phyloP scores from a whole-genome alignment of 345 rosid species.

The Hevea brasiliensis region DNA sequence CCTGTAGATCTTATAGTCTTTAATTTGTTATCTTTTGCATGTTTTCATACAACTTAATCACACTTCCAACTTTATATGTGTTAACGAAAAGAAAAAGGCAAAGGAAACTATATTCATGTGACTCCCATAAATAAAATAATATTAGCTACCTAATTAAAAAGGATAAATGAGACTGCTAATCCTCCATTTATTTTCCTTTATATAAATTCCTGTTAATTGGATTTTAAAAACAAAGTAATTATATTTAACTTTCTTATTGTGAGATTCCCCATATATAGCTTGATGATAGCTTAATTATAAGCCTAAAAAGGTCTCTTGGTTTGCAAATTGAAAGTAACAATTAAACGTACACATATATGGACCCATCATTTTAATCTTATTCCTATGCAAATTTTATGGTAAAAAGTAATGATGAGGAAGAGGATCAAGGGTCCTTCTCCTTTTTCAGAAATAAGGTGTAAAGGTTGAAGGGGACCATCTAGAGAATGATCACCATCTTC shows the following conservation, averaged over 20 bases:
- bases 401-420: conserved; percentile 20
- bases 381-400: conserved; percentile 8
- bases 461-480: conserved; percentile 26
- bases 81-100: conserved; percentile 6
- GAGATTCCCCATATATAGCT: conserved; percentile 13
- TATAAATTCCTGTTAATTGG: background rate
- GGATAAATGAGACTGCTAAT: conserved; percentile 17
- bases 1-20: background rate
- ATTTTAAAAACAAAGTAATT: conserved; percentile 13
- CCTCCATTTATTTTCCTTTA: background rate
- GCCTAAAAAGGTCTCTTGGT: conserved; percentile 11
- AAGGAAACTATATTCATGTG: conserved; percentile 34
- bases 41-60: conserved; percentile 4
- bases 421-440: conserved; percentile 29
- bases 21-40: background rate
- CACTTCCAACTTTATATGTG: conserved; percentile 30
- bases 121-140: background rate
- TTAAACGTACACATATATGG: conserved; percentile 10
- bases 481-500: conserved; percentile 3
- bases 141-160: background rate
- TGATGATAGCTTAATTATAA: conserved; percentile 32
- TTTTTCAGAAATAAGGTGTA: conserved; percentile 6
- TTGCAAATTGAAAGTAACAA: background rate
- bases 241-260: conserved; percentile 13
- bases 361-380: conserved; percentile 9